phyloP scores from a whole-genome alignment of 2,329 filamentous ascomycete species.

The Acarospora socialis region DNA sequence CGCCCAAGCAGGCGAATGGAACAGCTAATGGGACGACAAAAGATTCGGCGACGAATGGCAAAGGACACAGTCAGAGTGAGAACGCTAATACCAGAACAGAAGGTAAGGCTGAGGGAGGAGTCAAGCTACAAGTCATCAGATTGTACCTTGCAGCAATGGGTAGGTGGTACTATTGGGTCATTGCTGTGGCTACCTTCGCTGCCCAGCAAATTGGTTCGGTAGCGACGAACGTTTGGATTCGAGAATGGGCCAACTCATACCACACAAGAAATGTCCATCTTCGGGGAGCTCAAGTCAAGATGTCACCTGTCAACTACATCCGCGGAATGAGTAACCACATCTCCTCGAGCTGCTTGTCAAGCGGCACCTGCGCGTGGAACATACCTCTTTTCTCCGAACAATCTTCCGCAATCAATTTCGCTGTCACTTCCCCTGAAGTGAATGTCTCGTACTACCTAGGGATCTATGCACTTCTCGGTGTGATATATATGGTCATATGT shows the following conservation, averaged over 20 bases:
- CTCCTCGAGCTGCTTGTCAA: constrained; percentile 32
- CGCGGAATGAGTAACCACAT: constrained; percentile 7
- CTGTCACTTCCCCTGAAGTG: constrained; percentile 39
- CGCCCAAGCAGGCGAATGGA: constrained; percentile 34
- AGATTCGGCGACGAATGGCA: constrained; percentile 24
- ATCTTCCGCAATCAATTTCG: constrained; percentile 26
- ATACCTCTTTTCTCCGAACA: constrained; percentile 17
- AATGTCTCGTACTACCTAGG: constrained; percentile 71
- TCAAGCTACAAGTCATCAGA: constrained; percentile 73
- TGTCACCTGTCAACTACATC: neutral
- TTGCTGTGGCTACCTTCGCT: constrained; percentile 59
- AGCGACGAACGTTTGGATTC: constrained; percentile 86
- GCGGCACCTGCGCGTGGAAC: constrained; percentile 36
- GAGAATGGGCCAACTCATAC: constrained; percentile 90
- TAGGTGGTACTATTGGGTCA: constrained; percentile 87
- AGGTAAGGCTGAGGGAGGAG: constrained; percentile 67
- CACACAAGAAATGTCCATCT: too few relatives aligned
- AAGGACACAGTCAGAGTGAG: constrained; percentile 27
- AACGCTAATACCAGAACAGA: constrained; percentile 45
- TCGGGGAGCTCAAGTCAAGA: too few relatives aligned
- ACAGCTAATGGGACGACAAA: constrained; percentile 27
- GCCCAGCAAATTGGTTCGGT: constrained; percentile 75
- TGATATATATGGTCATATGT: constrained; percentile 65
- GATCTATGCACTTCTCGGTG: constrained; percentile 67
- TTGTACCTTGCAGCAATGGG: constrained; percentile 87